Conservation (phyloP, 1,284 basidiomycete genomes). For the Pseudomicrostroma phylloplanum region DNA sequence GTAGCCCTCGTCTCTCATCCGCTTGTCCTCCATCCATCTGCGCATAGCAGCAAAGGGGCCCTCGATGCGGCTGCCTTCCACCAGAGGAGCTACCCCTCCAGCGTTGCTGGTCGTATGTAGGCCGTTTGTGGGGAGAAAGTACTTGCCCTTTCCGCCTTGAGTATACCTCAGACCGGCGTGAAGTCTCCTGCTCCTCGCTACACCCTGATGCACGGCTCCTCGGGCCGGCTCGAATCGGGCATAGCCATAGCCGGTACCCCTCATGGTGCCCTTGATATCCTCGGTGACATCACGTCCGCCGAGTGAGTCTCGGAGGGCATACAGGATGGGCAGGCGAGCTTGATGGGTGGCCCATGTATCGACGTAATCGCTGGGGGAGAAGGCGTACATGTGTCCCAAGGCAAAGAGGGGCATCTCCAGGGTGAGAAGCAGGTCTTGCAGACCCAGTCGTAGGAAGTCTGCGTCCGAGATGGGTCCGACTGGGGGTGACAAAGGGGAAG, state of each 20-base stretch:
- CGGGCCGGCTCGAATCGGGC: conserved; percentile 91
- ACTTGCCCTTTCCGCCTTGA: conserved; percentile 65
- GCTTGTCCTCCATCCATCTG: conserved; percentile 55
- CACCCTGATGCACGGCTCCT: conserved; percentile 67
- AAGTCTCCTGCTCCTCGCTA: conserved; percentile 28
- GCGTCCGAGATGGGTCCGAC: conserved; percentile 68
- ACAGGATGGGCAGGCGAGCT: conserved; percentile 40
- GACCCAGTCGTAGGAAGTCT: conserved; percentile 55
- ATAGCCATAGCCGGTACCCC: conserved; percentile 86
- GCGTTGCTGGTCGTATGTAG: conserved; percentile 22
- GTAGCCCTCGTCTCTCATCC: conserved; percentile 61
- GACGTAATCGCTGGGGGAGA: conserved; percentile 52
- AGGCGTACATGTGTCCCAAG: conserved; percentile 82
- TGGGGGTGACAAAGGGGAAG: not conserved
- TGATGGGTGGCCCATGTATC: conserved; percentile 31
- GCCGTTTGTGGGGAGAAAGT: conserved; percentile 46
- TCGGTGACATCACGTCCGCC: conserved; percentile 79
- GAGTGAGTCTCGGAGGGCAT: conserved; percentile 70
- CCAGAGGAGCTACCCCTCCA: too few relatives aligned
- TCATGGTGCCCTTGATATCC: conserved; percentile 74
- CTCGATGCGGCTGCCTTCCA: conserved; percentile 27
- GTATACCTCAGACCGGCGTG: conserved; percentile 73
- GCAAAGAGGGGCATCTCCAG: conserved; percentile 98
- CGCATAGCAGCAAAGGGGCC: conserved; percentile 53
- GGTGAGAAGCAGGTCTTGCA: conserved; percentile 61